These are phyloP conservation scores for Tetrahymena borealis DNA, from an alignment of 73 alveolate species.

Conservation along the genomic window DNA sequence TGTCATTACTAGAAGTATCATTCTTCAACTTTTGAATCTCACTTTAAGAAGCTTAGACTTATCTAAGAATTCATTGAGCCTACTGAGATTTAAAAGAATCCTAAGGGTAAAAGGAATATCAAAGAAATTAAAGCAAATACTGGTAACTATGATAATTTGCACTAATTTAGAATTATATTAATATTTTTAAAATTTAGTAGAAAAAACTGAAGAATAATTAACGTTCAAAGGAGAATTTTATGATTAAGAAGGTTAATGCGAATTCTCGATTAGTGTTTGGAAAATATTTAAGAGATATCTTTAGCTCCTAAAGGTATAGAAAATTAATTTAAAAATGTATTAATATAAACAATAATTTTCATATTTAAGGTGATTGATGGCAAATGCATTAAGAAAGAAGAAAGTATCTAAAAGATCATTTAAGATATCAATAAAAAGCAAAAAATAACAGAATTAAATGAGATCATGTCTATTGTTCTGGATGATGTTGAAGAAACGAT, in stretches of 20 bases:
- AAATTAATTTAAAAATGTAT: neutral
- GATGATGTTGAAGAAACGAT: neutral
- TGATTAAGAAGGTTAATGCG: neutral
- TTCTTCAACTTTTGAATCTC: neutral
- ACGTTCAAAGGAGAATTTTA: neutral
- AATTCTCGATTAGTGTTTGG: neutral
- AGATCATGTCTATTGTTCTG: neutral
- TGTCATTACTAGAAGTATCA: neutral
- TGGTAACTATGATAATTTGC: neutral
- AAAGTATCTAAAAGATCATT: neutral
- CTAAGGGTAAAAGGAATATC: neutral
- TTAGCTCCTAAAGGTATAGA: neutral
- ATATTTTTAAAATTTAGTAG: neutral
- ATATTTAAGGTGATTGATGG: neutral
- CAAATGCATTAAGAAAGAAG: neutral
- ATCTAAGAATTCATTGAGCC: neutral
- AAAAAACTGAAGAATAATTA: neutral
- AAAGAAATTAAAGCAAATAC: neutral
- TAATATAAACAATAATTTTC: neutral
- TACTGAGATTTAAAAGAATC: neutral
- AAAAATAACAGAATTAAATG: neutral
- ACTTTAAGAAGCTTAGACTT: neutral
- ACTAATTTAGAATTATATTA: neutral
- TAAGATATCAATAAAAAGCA: neutral
- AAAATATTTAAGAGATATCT: neutral